Evolutionary conservation across 805 yeast genomes (phyloP).

Genomic region (Peterozyma toletana): DNA sequence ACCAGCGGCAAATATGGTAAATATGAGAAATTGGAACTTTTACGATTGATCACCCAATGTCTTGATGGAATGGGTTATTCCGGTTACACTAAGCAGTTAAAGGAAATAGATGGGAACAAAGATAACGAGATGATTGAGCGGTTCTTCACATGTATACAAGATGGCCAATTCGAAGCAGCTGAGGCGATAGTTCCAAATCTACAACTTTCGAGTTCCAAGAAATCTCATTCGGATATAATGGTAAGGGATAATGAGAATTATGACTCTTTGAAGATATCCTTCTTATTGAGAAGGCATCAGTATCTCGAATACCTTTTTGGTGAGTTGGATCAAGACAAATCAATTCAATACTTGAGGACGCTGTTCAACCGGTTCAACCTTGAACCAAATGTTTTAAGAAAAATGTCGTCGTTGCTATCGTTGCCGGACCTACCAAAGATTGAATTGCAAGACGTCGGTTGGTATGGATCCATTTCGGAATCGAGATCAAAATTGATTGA

Average conservation of each 20-base stretch:
- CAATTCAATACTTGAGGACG: constrained; percentile 30
- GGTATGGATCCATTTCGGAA: constrained; percentile 20
- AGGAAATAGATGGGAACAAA: constrained; percentile 14
- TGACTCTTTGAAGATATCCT: constrained; percentile 13
- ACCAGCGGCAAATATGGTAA: constrained; percentile 1
- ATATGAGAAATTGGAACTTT: constrained; percentile 4
- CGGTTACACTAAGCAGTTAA: constrained; percentile 28
- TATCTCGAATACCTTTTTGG: constrained; percentile 32
- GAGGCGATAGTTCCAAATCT: constrained; percentile 17
- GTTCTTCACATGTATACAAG: constrained; percentile 28
- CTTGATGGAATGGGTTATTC: constrained; percentile 41
- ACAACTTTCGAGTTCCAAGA: background rate
- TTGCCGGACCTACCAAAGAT: constrained; percentile 20
- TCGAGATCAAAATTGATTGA: constrained; percentile 35
- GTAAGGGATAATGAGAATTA: background rate
- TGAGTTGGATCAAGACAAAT: constrained; percentile 21
- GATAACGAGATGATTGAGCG: constrained; percentile 20
- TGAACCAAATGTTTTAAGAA: constrained; percentile 9
- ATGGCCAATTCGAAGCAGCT: constrained; percentile 36
- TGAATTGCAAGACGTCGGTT: constrained; percentile 14
- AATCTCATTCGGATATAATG: background rate
- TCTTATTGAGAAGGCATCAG: constrained; percentile 30
- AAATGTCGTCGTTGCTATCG: constrained; percentile 15
- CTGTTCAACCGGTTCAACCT: constrained; percentile 20
- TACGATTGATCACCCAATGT: constrained; percentile 36